Percentiles rank a stretch among this genome's conserved stretches.
These are phyloP conservation scores for Gremmenia infestans DNA, from an alignment of 2,329 filamentous ascomycete genomes.

Conservation along the genomic window DNA sequence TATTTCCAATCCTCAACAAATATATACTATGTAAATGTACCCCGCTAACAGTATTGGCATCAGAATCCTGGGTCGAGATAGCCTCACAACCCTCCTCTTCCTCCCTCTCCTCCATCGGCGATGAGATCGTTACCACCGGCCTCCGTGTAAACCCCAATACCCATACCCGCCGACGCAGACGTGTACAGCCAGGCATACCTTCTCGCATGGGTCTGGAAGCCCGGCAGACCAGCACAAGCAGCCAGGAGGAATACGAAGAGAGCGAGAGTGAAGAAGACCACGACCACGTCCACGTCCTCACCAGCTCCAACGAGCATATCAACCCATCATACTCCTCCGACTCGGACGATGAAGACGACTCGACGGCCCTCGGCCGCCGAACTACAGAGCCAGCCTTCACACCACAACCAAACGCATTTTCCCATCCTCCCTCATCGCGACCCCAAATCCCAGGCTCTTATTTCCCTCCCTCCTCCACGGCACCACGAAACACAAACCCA, in stretches of 20 bases:
- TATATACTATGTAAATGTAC: slow-evolving; percentile 17
- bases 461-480: slow-evolving; percentile 28
- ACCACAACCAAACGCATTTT: slow-evolving; percentile 88
- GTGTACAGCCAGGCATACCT: slow-evolving; percentile 33
- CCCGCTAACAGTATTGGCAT: slow-evolving; percentile 1
- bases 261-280: slow-evolving; percentile 69
- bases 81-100: slow-evolving; percentile 90
- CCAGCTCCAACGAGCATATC: slow-evolving; percentile 54
- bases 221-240: slow-evolving; percentile 53
- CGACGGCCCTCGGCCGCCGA: slow-evolving; percentile 66
- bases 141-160: slow-evolving; percentile 67
- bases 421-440: slow-evolving; percentile 62
- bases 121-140: slow-evolving; percentile 88
- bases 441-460: slow-evolving; percentile 35
- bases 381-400: slow-evolving; percentile 54
- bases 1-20: slow-evolving; percentile 11
- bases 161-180: slow-evolving; percentile 47
- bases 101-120: slow-evolving; percentile 76
- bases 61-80: slow-evolving; percentile 96
- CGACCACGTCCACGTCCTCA: slow-evolving; percentile 52
- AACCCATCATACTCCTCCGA: slow-evolving; percentile 1
- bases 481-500: slow-evolving; percentile 24
- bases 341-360: slow-evolving; percentile 49
- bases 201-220: slow-evolving; percentile 38
- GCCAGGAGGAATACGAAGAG: slow-evolving; percentile 92